Percentiles rank a stretch among this genome's conserved stretches.
These are phyloP conservation scores for Plantago major DNA, from an alignment of 257 asterid species.

Conservation along the genomic window DNA sequence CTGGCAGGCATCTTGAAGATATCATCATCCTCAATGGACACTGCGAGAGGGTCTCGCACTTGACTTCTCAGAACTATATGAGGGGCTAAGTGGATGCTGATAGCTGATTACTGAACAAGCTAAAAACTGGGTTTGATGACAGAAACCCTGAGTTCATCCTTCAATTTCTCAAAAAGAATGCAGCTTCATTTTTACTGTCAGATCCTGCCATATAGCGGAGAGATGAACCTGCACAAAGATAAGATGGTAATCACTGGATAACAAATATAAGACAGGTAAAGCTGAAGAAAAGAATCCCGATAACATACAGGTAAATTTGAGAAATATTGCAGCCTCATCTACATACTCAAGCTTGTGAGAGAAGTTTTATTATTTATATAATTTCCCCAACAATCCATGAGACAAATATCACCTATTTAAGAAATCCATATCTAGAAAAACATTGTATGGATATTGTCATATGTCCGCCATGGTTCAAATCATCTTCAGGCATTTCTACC, in stretches of 20 bases:
- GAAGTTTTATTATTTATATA: no score
- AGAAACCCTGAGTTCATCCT: slow-evolving; percentile 83
- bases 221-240: slow-evolving; percentile 70
- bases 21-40: slow-evolving; percentile 70
- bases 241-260: slow-evolving; percentile 14
- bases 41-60: slow-evolving; percentile 37
- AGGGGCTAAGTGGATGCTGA: slow-evolving; percentile 39
- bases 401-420: no score
- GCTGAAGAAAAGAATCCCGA: no score
- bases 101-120: slow-evolving; percentile 74
- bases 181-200: slow-evolving; percentile 80
- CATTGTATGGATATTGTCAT: no score
- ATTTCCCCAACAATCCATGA: no score
- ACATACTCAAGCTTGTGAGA: no score
- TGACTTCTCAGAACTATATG: slow-evolving; percentile 37
- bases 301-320: no score
- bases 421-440: no score
- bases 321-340: no score
- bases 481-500: no score
- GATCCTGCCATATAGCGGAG: slow-evolving; percentile 64
- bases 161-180: slow-evolving; percentile 85
- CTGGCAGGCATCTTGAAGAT: slow-evolving; percentile 87
- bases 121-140: slow-evolving; percentile 58
- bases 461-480: no score
- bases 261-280: slow-evolving; percentile 15